Evolutionary conservation across 2,329 filamentous ascomycete species (phyloP), one percentile per base, ranked within the genome.

Genomic region (Drechslerella stenobrocha): DNA sequence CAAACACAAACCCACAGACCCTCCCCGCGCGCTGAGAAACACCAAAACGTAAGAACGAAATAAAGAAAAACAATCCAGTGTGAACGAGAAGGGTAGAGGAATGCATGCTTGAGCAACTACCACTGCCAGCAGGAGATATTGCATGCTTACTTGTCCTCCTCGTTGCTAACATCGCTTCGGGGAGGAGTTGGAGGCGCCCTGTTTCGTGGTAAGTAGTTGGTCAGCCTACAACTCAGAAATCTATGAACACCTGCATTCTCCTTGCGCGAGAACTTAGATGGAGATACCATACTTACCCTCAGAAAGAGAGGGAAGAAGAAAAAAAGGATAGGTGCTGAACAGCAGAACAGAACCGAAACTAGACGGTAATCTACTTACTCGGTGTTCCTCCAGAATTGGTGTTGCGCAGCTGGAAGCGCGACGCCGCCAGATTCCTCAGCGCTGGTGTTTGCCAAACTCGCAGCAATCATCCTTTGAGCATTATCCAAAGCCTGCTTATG

Each of bases 401-500:
- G 32, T 4, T 53, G 42, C 7, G 35, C 45, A 30, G 28, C 37
- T 59, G 56, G 11, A 47, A n/a, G 52, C 26, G 56, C 42, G 60
- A 46, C 48, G 46, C 55, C 26, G 22, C 8, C 4, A 30, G 40
- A 57, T 26, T 5, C 13, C 52, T 48, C 34, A 18, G 46, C 11
- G 30, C 11, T 13, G 32, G 44, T 6, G 9, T 37, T 51, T 24
- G n/a, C 30, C n/a, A 42, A 18, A 2, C 30, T 32, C 11, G 40
- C 2, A 22, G 37, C 23, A 9, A 64, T 5, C 22, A 28, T 55
- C 28, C 11, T 30, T 30, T 30, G 5, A 11, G 28, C 28, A 30
- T 30, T 11, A 5, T 55, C 52, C 18, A 59, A n/a, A n/a, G 48
- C 48, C 40, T 53, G 45, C 58, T 53, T 57, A 56, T 77, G 80